Evolutionary conservation across 345 rosid species (phyloP).

Genomic region (Cardamine occulta): DNA sequence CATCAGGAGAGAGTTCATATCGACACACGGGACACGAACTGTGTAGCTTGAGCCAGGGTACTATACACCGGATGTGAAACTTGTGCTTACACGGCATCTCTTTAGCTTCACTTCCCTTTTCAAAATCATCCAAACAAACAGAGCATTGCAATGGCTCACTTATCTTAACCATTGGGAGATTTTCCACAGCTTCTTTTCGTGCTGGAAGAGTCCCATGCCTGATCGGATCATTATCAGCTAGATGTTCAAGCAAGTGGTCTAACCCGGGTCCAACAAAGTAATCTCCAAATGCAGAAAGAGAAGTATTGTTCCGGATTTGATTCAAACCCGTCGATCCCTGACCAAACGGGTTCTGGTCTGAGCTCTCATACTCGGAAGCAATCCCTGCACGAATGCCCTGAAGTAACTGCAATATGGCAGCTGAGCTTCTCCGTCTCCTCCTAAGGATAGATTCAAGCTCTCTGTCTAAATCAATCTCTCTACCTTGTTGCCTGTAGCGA

Average conservation of each 20-base stretch:
- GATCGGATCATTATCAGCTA: slow-evolving; percentile 73
- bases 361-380: slow-evolving; percentile 58
- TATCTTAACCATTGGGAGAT: slow-evolving; percentile 61
- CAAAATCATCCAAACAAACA: slow-evolving; percentile 49
- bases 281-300: slow-evolving; percentile 64
- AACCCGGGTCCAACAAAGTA: slow-evolving; percentile 76
- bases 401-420: slow-evolving; percentile 67
- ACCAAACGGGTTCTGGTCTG: slow-evolving; percentile 37
- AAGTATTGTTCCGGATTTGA: slow-evolving; percentile 46
- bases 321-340: slow-evolving; percentile 25
- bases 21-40: slow-evolving; percentile 71
- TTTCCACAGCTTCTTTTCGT: slow-evolving; percentile 71
- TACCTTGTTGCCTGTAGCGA: slow-evolving; percentile 41
- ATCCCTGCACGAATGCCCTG: slow-evolving; percentile 75
- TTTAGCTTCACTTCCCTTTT: slow-evolving; percentile 61
- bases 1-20: slow-evolving; percentile 50
- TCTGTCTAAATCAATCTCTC: slow-evolving; percentile 58
- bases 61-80: slow-evolving; percentile 58
- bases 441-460: slow-evolving; percentile 62
- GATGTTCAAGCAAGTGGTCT: slow-evolving; percentile 77
- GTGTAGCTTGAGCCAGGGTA: slow-evolving; percentile 65
- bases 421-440: slow-evolving; percentile 73
- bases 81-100: slow-evolving; percentile 68
- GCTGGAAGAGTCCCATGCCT: slow-evolving; percentile 84
- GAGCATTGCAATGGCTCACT: slow-evolving; percentile 54